A percentile compares a stretch with the other conserved stretches of the same genome.
Conservation (phyloP, 2,329 filamentous ascomycete species). For the Trichoderma pleuroti region DNA sequence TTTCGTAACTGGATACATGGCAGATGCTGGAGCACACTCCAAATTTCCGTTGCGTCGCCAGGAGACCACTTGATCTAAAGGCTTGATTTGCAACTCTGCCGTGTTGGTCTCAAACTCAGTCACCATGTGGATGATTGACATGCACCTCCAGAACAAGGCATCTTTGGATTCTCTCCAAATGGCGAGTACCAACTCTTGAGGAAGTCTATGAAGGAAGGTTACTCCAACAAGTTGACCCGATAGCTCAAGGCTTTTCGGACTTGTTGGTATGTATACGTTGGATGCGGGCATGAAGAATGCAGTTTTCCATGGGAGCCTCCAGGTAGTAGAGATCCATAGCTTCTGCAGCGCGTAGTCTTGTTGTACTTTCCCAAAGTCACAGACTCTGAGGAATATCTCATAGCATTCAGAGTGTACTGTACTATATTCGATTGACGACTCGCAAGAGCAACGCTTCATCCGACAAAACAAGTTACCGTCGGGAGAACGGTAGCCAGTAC, state of each 20-base stretch:
- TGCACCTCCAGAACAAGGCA: not conserved
- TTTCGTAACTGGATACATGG: not conserved
- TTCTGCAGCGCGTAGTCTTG: not conserved
- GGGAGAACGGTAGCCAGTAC: not conserved
- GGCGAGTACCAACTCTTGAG: not conserved
- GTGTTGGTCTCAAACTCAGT: not conserved
- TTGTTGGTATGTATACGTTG: not conserved
- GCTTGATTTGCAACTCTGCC: not conserved
- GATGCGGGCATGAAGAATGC: not conserved
- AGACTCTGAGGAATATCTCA: not conserved
- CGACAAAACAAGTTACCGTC: not conserved
- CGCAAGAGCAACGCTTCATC: not conserved
- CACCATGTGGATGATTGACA: not conserved
- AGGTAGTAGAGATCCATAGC: not conserved
- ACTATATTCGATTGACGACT: not conserved
- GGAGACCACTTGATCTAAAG: not conserved
- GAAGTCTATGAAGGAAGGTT: not conserved
- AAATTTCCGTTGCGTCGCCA: not conserved
- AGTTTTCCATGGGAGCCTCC: not conserved
- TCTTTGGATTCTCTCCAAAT: not conserved
- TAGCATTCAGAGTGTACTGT: not conserved
- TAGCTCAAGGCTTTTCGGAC: not conserved
- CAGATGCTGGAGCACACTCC: not conserved
- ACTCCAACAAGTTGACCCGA: not conserved
- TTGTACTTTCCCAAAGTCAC: not conserved